phyloP scores from a whole-genome alignment of 176 grass and related monocot genomes.

The Musa acuminata region DNA sequence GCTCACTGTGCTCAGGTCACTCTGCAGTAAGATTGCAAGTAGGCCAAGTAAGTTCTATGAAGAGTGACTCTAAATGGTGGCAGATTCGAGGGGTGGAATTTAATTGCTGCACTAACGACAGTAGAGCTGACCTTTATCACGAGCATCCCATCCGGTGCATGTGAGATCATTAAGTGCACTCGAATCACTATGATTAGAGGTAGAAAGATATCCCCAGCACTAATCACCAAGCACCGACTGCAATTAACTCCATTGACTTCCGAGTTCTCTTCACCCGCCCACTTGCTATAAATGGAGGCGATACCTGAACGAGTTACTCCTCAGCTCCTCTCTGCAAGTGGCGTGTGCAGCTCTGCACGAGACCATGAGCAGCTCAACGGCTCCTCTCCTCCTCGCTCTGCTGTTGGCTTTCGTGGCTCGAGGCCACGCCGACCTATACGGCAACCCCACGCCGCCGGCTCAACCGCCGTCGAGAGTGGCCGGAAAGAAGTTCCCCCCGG shows the following conservation, averaged over 20 bases:
- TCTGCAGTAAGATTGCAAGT: too few species aligned
- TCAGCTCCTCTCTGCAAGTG: not conserved
- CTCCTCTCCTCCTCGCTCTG: not conserved
- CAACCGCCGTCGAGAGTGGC: not conserved
- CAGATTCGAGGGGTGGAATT: too few species aligned
- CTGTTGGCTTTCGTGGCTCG: not conserved
- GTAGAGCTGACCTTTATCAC: too few species aligned
- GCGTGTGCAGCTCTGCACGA: not conserved
- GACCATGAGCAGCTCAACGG: not conserved
- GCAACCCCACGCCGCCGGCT: not conserved
- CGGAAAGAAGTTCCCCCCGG: not conserved
- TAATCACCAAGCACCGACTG: conserved; percentile 1
- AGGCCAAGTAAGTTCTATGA: too few species aligned
- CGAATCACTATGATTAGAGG: not conserved
- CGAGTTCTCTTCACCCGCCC: not conserved
- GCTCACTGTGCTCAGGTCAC: too few species aligned
- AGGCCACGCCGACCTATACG: not conserved
- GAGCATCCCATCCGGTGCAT: not conserved
- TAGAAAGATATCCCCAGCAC: not conserved
- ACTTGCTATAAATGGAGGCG: not conserved
- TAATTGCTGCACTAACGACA: too few species aligned
- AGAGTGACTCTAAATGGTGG: too few species aligned
- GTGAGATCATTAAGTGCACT: conserved; percentile 5
- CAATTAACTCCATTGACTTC: not conserved
- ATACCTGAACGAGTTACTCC: not conserved